These are phyloP conservation scores for Retiboletus flavoniger DNA, from an alignment of 1,284 basidiomycete genomes.

Conservation along the genomic window DNA sequence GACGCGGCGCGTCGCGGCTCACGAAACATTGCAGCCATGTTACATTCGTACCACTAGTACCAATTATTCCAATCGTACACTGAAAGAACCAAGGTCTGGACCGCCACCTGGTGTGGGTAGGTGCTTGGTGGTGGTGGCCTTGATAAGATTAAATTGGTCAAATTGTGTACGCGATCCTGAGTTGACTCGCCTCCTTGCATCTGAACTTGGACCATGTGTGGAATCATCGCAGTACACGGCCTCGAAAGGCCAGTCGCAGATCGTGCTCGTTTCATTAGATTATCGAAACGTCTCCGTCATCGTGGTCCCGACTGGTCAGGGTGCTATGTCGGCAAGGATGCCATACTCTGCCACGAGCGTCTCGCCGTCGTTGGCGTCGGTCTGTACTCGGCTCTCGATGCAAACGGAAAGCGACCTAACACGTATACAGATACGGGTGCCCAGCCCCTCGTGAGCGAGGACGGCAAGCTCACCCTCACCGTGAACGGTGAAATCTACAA, in stretches of 20 bases:
- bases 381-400: conserved; percentile 44
- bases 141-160: too few relatives aligned
- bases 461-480: conserved; percentile 83
- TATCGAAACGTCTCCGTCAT: conserved; percentile 88
- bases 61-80: too few relatives aligned
- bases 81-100: too few relatives aligned
- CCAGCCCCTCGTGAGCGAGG: conserved; percentile 89
- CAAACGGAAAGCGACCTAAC: conserved; percentile 12
- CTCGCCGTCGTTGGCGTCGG: conserved; percentile 98
- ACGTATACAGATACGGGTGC: conserved; percentile 84
- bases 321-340: conserved; percentile 80
- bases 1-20: conserved; percentile 11
- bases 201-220: conserved; percentile 63
- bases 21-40: too few relatives aligned
- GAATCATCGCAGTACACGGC: conserved; percentile 83
- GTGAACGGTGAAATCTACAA: conserved; percentile 99
- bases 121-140: too few relatives aligned
- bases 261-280: conserved; percentile 74
- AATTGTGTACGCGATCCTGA: too few relatives aligned
- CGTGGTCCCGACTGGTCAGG: conserved; percentile 98
- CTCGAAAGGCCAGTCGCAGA: conserved; percentile 69
- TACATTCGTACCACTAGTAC: too few relatives aligned
- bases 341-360: conserved; percentile 85
- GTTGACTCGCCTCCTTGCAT: background rate
- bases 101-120: too few relatives aligned